Conservation (phyloP, 306 rosid genomes). For the Fragaria vesca region DNA sequence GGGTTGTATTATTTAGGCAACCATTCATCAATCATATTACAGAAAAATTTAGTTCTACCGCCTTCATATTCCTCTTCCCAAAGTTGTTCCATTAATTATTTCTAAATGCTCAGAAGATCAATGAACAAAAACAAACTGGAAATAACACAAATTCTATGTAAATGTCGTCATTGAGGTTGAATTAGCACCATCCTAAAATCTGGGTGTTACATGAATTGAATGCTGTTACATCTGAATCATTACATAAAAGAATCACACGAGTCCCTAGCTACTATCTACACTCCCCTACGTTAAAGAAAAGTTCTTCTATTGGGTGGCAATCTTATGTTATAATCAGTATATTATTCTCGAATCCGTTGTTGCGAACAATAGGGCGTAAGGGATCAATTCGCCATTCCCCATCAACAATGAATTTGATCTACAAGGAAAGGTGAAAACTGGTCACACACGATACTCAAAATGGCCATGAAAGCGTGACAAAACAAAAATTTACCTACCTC, state of each 20-base stretch:
- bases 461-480: background rate
- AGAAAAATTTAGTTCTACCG: background rate
- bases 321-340: conserved; percentile 50
- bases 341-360: conserved; percentile 63
- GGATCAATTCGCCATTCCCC: conserved; percentile 92
- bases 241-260: conserved; percentile 38
- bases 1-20: background rate
- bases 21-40: too few species aligned
- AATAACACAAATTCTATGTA: background rate
- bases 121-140: background rate
- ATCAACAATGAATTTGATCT: conserved; percentile 94
- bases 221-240: conserved; percentile 18
- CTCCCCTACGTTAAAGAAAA: conserved; percentile 21
- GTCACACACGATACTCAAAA: background rate
- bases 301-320: background rate
- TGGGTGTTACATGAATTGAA: conserved; percentile 1
- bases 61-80: background rate
- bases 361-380: conserved; percentile 58
- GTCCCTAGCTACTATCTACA: conserved; percentile 22
- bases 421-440: conserved; percentile 12
- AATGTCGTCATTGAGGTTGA: background rate
- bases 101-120: background rate
- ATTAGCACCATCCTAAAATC: background rate
- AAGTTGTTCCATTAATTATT: background rate
- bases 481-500: conserved; percentile 50